Conservation (phyloP, 352 stramenopile genomes). For the Blastocystis sp. region DNA sequence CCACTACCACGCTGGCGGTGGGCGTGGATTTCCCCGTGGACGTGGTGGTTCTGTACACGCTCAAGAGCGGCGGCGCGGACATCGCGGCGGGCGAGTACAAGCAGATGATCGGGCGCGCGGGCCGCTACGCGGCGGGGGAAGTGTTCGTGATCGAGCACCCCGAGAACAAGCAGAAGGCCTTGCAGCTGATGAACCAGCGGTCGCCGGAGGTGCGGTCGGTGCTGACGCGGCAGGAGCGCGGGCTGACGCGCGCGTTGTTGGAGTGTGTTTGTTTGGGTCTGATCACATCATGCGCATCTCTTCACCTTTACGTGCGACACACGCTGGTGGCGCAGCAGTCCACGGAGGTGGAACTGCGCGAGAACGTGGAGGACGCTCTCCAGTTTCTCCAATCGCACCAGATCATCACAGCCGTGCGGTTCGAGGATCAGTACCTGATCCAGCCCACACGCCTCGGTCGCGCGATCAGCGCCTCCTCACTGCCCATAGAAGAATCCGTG, state of each 20-base stretch:
- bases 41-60: slow-evolving; percentile 71
- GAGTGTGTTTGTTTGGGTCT: slow-evolving; percentile 14
- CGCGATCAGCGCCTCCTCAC: neutral
- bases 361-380: neutral
- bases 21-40: slow-evolving; percentile 74
- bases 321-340: neutral
- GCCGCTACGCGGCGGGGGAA: slow-evolving; percentile 32
- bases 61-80: slow-evolving; percentile 1
- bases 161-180: neutral
- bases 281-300: neutral
- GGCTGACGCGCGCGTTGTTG: slow-evolving; percentile 6
- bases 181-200: slow-evolving; percentile 15
- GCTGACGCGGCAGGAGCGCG: neutral
- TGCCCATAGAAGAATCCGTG: slow-evolving; percentile 44
- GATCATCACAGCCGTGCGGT: neutral
- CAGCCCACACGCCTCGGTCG: slow-evolving; percentile 38
- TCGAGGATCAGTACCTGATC: neutral
- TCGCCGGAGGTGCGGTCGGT: slow-evolving; percentile 13
- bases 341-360: neutral
- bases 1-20: slow-evolving; percentile 73
- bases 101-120: slow-evolving; percentile 73
- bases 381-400: slow-evolving; percentile 38
- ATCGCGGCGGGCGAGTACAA: slow-evolving; percentile 66
- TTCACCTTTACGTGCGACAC: neutral
- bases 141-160: slow-evolving; percentile 29